Conservation (phyloP, 164 flowering plant genomes). For the Piper longum region DNA sequence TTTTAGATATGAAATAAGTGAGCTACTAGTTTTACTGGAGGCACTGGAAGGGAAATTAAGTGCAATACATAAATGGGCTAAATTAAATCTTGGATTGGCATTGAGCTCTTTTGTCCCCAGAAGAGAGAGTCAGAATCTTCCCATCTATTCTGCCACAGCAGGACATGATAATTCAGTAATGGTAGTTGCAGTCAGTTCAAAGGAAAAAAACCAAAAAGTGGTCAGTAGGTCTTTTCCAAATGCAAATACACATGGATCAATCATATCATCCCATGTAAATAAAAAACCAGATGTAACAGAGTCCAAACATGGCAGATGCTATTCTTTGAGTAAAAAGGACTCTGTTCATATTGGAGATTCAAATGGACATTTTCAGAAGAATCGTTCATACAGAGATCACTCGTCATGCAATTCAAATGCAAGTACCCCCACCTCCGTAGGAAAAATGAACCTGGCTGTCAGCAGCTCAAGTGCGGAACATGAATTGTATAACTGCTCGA, state of each 20-base stretch:
- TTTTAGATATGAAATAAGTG: slow-evolving; percentile 44
- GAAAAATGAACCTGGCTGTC: not conserved
- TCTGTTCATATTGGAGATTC: not conserved
- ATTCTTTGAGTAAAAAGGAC: too few species aligned
- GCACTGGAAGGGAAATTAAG: slow-evolving; percentile 70
- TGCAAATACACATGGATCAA: not conserved
- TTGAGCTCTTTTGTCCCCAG: slow-evolving; percentile 30
- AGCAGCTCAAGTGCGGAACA: slow-evolving; percentile 7
- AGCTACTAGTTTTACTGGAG: slow-evolving; percentile 44
- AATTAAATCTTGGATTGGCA: slow-evolving; percentile 41
- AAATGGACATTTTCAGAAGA: not conserved
- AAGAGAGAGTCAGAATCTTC: slow-evolving; percentile 12
- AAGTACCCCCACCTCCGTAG: not conserved
- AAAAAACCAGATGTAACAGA: not conserved
- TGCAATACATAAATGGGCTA: slow-evolving; percentile 71
- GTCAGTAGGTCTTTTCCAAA: not conserved
- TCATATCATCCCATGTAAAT: not conserved
- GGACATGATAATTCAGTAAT: not conserved
- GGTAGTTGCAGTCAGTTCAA: not conserved
- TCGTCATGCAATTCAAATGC: not conserved
- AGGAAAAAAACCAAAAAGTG: slow-evolving; percentile 9
- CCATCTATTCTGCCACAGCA: not conserved
- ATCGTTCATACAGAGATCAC: not conserved
- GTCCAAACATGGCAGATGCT: not conserved
- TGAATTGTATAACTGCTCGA: slow-evolving; percentile 3